Conservation (phyloP, 805 yeast genomes). For the Soucietia sequanensis region DNA sequence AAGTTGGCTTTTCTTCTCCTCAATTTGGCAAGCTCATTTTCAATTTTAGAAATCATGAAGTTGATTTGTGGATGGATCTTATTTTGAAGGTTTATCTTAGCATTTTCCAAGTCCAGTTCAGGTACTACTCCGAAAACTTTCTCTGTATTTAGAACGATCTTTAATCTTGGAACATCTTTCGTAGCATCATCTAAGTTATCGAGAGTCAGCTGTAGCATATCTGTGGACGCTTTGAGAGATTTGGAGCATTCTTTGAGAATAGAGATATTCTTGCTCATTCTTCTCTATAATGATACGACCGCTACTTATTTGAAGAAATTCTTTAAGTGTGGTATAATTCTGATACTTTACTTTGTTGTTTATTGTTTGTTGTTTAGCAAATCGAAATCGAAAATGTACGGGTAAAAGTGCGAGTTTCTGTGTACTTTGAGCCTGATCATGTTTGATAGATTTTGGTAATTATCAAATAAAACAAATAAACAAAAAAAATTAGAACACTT, state of each 20-base stretch:
- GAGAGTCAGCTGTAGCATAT: conserved; percentile 32
- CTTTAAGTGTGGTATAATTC: background rate
- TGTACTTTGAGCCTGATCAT: too few relatives aligned
- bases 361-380: too few relatives aligned
- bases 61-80: conserved; percentile 44
- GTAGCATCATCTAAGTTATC: conserved; percentile 32
- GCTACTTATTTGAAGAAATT: too few relatives aligned
- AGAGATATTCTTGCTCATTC: background rate
- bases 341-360: too few relatives aligned
- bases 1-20: conserved; percentile 31
- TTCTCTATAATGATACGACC: too few relatives aligned
- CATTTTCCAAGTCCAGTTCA: conserved; percentile 43
- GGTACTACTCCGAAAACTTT: conserved; percentile 53
- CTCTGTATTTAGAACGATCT: conserved; percentile 40
- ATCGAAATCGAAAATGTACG: too few relatives aligned
- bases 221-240: conserved; percentile 32
- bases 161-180: conserved; percentile 39
- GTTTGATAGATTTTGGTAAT: too few relatives aligned
- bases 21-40: conserved; percentile 29
- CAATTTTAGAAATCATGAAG: conserved; percentile 27
- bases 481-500: too few relatives aligned
- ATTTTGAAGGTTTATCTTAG: conserved; percentile 33
- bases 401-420: too few relatives aligned
- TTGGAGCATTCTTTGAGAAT: conserved; percentile 23
- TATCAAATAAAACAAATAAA: too few relatives aligned